These are phyloP conservation scores for Solanum peruvianum DNA, from an alignment of 257 asterid genomes.

Conservation along the genomic window DNA sequence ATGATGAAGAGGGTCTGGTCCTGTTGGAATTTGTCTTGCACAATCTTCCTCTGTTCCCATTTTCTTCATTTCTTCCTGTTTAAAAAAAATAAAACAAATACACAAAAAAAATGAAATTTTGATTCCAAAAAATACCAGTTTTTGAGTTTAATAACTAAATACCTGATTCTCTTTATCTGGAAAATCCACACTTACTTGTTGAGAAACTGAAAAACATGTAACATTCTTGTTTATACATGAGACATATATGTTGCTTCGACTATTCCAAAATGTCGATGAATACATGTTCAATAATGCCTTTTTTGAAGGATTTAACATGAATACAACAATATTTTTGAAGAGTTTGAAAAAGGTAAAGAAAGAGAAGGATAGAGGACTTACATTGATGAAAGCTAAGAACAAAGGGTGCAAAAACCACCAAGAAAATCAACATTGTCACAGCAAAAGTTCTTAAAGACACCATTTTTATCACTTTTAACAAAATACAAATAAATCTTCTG, in stretches of 20 bases:
- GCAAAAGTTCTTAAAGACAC: background rate
- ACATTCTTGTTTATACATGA: background rate
- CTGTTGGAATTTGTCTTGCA: slow-evolving; percentile 10
- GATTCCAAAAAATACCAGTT: background rate
- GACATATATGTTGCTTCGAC: background rate
- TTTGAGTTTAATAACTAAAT: background rate
- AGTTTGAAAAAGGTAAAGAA: background rate
- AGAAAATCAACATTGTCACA: background rate
- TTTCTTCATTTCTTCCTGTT: background rate
- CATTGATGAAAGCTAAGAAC: background rate
- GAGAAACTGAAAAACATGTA: background rate
- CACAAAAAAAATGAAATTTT: background rate
- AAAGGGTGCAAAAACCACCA: background rate
- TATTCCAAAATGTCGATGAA: no score
- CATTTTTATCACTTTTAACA: background rate
- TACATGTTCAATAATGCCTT: no score
- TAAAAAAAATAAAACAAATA: background rate
- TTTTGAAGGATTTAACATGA: background rate
- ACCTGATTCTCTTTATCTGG: background rate
- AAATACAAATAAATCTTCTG: background rate
- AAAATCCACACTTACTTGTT: background rate
- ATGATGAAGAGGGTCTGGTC: slow-evolving; percentile 15
- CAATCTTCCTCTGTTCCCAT: background rate
- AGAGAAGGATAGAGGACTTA: background rate
- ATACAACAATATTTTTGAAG: no score